Evolutionary conservation across 129 eudicot species (phyloP), one percentile per base, ranked within the genome.

Genomic region (Centaurea solstitialis): DNA sequence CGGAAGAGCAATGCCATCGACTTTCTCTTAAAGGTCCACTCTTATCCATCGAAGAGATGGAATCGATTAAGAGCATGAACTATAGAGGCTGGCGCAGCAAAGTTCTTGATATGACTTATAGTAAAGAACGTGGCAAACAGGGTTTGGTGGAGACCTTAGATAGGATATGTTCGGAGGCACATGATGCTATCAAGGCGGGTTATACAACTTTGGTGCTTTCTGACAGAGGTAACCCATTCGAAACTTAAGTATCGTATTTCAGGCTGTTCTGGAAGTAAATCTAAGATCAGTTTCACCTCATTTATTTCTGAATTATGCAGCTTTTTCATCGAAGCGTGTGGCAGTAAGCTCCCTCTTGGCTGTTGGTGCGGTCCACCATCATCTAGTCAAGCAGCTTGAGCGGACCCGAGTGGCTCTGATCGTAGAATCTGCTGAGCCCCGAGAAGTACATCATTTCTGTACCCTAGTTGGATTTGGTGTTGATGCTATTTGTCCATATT

Each of bases 361-460:
- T 41, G 91, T 93, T 75, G 98, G 99, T 37, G 99, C 99, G 21
- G 99, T 93, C 57, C 99, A 96, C 73, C 99, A 96, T 59, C 99
- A 96, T 88, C 83, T 96, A 65, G 99, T 96, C 39, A 86, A 91
- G 79, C 91, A 87, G 41, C 98, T 93, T 35, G 99, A 96, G 82
- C 83, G 99, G 33, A 96, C 99, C n/a, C 85, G 91, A 37, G 93
- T 93, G 71, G 99, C 97, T 4, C 79, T 96, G 80, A 84, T 96
- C 61, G 85, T 96, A 62, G 99, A 96, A 82, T 96, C 99, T 57
- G 99, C 99, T 9, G 99, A 96, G 80, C 99, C 99, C 23, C 99
- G 98, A 70, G 99, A 93, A 86, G 99, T 96, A 77, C 99, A 96
- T 82, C 99, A 96, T 85, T 96, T 96, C 59, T 96, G 98, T 79